Base-by-base conservation (phyloP, 78 protist species). In the Paulinella micropora region DNA sequence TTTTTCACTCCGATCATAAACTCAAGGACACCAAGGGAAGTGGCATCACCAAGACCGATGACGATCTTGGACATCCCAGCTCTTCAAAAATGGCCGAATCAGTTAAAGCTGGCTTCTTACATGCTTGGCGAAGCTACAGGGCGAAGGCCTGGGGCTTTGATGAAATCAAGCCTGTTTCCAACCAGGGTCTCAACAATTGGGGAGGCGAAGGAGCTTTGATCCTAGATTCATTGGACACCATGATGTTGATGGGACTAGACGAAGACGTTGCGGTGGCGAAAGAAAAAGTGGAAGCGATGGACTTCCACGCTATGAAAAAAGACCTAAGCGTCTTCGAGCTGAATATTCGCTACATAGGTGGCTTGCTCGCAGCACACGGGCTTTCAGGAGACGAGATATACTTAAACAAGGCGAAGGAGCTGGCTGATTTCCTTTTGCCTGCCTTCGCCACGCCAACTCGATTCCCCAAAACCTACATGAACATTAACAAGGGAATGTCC, bases 291-390 rank as follows among this genome's bases (percentile, higher is more conserved):
- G n/a, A n/a, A n/a, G n/a, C n/a, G n/a, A n/a, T n/a, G n/a, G n/a
- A n/a, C n/a, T n/a, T n/a, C n/a, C n/a, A n/a, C n/a, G n/a, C n/a
- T n/a, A n/a, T n/a, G n/a, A n/a, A n/a, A n/a, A n/a, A n/a, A n/a
- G n/a, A n/a, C n/a, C n/a, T n/a, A n/a, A n/a, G n/a, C 37, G 69
- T 93, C 64, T 96, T 96, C 88, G 98, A 96, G 88, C 85, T 93
- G 39, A 34, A 34, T n/a, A 95, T 96, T 81, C 89, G 98, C 69
- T 32, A 90, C 37, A 36, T 96, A 29, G 98, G 98, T 3, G 95
- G 93, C 9, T 90, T 94, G 39, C 88, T 95, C 36, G 1, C 94
- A 32, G 93, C 94, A n/a, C 90, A 94, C 86, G 90, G 79, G 34
- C 86, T 96, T 15, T 89, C 96, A 31, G 39, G 28, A 34, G 96